Evolutionary conservation across 441 rosid species (phyloP), one percentile per base, ranked within the genome.

Genomic region (Euphorbia schlechtendalii): DNA sequence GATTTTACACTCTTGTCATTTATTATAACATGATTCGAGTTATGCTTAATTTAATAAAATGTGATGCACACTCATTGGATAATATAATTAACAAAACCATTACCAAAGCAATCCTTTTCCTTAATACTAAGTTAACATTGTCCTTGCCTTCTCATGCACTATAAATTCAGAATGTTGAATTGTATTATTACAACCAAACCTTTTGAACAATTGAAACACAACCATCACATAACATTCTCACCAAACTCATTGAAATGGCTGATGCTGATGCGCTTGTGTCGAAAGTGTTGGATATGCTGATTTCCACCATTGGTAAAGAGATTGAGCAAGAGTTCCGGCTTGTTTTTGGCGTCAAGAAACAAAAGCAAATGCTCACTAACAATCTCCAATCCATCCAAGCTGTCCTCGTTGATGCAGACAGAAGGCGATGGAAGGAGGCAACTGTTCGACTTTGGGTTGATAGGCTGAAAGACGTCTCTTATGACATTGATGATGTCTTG

Each of bases 361-460:
- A 49, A 40, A 30, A 20, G 10, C 22, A 52, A 18, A 11, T 2
- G 24, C 61, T 57, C 41, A 30, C 21, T 2, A 8, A 9, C 41
- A 57, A 32, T 57, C 61, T 57, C 43, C 22, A 8, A 4, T 32
- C 61, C 22, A 57, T 57, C 22, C 22, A 57, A n/a, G 61, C 24
- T 57, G 61, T 57, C 3, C 41, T 57, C 14, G 8, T 57, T 17
- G 61, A 57, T 57, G 61, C 61, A 43, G 69, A 3, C 55, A 51
- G 58, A 68, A 81, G 84, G 86, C 81, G 81, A 57, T 8, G 1
- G 22, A 30, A 32, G 61, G 61, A 45, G 24, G 56, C n/a, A 62
- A 10, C 17, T 27, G 56, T 62, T 22, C 34, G 22, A 1, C 1
- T 27, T 4, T 27, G 30, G 30, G 2, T 27, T 4, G 30, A 27